A percentile compares a stretch with the other conserved stretches of the same genome.
Evolutionary conservation across 257 asterid genomes (phyloP).

Genomic region (Eucommia ulmoides): DNA sequence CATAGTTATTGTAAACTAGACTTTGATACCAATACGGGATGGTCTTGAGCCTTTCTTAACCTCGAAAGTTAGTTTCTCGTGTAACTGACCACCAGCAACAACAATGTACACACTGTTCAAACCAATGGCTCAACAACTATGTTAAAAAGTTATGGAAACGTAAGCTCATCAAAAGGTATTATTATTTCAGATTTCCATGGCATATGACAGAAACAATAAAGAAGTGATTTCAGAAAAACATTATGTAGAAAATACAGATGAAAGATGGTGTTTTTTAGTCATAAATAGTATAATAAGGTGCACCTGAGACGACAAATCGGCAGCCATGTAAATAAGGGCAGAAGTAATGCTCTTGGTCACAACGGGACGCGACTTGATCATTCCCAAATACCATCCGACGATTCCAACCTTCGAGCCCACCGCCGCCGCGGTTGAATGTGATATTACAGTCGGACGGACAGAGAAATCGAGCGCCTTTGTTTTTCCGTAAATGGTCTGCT

Average conservation of each 20-base stretch:
- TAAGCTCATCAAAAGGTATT: too few species aligned
- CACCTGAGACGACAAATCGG: constrained; percentile 89
- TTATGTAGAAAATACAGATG: neutral
- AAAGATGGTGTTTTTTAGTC: neutral
- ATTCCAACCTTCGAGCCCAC: constrained; percentile 29
- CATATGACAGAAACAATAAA: neutral
- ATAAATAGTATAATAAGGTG: neutral
- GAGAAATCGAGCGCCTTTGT: neutral
- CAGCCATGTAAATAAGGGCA: constrained; percentile 63
- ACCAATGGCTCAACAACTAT: neutral
- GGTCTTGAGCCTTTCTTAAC: too few species aligned
- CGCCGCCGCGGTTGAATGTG: constrained; percentile 11
- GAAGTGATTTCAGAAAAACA: neutral
- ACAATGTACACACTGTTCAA: too few species aligned
- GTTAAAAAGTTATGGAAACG: neutral
- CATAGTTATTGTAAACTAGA: too few species aligned
- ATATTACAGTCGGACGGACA: neutral
- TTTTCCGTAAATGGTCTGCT: neutral
- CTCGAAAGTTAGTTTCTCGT: too few species aligned
- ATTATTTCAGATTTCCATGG: too few species aligned
- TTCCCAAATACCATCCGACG: constrained; percentile 53
- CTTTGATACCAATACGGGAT: too few species aligned
- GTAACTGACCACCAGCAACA: too few species aligned
- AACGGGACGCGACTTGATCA: constrained; percentile 55
- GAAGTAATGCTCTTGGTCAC: constrained; percentile 69